A percentile compares a stretch with the other conserved stretches of the same genome.
Conservation (phyloP, 2,329 filamentous ascomycete genomes). For the Leptographium procerum region DNA sequence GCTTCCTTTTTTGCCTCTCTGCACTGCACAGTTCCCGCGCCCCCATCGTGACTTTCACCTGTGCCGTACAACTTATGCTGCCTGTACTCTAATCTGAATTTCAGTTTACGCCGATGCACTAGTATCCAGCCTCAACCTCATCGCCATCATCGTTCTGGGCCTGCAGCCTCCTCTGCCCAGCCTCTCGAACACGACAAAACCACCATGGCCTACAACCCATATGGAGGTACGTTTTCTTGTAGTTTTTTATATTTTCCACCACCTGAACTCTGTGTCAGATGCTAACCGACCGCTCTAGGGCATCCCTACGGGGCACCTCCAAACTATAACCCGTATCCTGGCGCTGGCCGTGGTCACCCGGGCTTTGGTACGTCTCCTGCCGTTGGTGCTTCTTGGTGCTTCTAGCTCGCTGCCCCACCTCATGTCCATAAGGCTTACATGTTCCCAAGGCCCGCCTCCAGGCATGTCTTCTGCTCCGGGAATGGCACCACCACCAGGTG, state of each 20-base stretch:
- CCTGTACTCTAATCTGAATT: no score
- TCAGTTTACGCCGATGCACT: neutral
- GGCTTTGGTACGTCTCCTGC: slow-evolving; percentile 54
- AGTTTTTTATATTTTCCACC: neutral
- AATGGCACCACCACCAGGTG: slow-evolving; percentile 65
- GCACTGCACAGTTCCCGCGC: neutral
- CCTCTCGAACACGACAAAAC: neutral
- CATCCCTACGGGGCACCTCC: slow-evolving; percentile 65
- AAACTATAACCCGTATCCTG: slow-evolving; percentile 60
- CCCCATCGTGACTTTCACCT: no score
- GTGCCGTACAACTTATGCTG: no score
- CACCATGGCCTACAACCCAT: slow-evolving; percentile 49
- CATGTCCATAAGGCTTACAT: slow-evolving; percentile 4
- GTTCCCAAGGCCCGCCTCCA: slow-evolving; percentile 56
- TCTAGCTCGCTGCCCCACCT: neutral
- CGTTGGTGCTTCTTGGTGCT: neutral
- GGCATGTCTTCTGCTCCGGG: slow-evolving; percentile 73
- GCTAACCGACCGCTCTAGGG: slow-evolving; percentile 2
- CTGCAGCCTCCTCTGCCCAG: neutral
- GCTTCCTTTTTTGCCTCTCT: neutral
- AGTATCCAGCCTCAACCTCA: neutral
- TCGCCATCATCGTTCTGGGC: neutral
- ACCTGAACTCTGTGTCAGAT: no score
- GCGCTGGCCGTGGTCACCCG: slow-evolving; percentile 55
- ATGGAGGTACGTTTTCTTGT: slow-evolving; percentile 31